These are phyloP conservation scores for Ceratocystis variospora DNA, from an alignment of 2,329 filamentous ascomycete genomes.

Conservation along the genomic window DNA sequence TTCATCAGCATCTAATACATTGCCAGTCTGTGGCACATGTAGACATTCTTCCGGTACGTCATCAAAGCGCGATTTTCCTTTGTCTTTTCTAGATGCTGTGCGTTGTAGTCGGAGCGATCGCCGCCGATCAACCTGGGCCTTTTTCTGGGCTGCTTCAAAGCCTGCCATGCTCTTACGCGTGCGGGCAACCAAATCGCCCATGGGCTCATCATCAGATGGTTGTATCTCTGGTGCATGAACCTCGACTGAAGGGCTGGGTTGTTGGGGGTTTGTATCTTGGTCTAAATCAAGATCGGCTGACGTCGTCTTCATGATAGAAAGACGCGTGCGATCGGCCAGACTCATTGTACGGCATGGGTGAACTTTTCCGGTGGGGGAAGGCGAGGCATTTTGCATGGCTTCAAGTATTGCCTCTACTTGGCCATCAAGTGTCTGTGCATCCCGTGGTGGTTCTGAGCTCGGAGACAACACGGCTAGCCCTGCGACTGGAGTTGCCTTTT, in stretches of 20 bases:
- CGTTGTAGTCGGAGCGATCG: conserved; percentile 28
- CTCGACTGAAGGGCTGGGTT: conserved; percentile 20
- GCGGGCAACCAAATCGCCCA: conserved; percentile 41
- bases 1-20: conserved; percentile 21
- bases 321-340: conserved; percentile 63
- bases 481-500: not conserved
- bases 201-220: conserved; percentile 21
- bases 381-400: conserved; percentile 41
- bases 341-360: conserved; percentile 44
- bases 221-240: conserved; percentile 18
- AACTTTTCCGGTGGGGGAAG: conserved; percentile 39
- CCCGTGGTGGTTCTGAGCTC: conserved; percentile 18
- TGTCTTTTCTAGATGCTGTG: conserved; percentile 25
- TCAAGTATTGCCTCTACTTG: conserved; percentile 43
- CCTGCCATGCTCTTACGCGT: conserved; percentile 49
- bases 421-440: conserved; percentile 33
- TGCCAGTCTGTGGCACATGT: not conserved
- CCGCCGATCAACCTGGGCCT: conserved; percentile 43
- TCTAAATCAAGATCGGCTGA: conserved; percentile 20
- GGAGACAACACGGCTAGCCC: not conserved
- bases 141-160: conserved; percentile 46
- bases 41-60: conserved; percentile 33
- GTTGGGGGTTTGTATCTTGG: conserved; percentile 24
- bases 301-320: conserved; percentile 59
- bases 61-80: conserved; percentile 23